A percentile compares a stretch with the other conserved stretches of the same genome.
Evolutionary conservation across 164 flowering plant genomes (phyloP).

Genomic region (Berberis thunbergii): DNA sequence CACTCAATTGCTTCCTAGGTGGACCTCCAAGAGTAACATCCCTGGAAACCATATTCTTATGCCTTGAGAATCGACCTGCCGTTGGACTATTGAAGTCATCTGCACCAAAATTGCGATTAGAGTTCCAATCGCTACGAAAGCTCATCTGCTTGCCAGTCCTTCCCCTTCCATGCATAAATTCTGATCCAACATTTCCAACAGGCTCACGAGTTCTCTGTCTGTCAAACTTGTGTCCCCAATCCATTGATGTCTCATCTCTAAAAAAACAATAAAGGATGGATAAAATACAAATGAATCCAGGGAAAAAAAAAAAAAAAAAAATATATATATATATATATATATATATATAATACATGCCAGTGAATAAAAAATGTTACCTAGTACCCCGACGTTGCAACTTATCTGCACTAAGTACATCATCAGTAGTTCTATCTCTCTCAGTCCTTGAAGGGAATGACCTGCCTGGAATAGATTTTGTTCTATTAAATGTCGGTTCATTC

Average conservation of each 20-base stretch:
- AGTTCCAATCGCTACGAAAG: conserved; percentile 28
- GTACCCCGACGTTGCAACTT: conserved; percentile 34
- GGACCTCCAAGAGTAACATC: conserved; percentile 29
- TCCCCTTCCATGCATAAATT: conserved; percentile 34
- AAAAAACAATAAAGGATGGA: conserved; percentile 1
- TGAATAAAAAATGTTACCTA: conserved; percentile 32
- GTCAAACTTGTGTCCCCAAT: conserved; percentile 23
- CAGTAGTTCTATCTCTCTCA: conserved; percentile 30
- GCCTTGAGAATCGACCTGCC: conserved; percentile 26
- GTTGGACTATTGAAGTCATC: conserved; percentile 24
- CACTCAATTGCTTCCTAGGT: conserved; percentile 34
- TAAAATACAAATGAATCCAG: neutral
- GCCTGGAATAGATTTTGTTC: conserved; percentile 18
- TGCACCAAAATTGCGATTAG: conserved; percentile 29
- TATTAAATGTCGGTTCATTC: conserved; percentile 23
- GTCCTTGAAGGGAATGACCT: conserved; percentile 21
- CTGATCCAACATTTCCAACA: conserved; percentile 29
- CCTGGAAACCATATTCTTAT: conserved; percentile 25
- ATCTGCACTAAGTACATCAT: conserved; percentile 27
- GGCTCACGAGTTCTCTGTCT: conserved; percentile 39
- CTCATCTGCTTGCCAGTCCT: conserved; percentile 28
- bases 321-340: neutral
- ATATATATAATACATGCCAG: too few relatives aligned
- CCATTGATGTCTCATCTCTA: conserved; percentile 41
- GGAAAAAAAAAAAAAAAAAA: conserved; percentile 2